Evolutionary conservation across 768 basidiomycete genomes (phyloP).

Genomic region (Rhodosporidiobolus sp.): DNA sequence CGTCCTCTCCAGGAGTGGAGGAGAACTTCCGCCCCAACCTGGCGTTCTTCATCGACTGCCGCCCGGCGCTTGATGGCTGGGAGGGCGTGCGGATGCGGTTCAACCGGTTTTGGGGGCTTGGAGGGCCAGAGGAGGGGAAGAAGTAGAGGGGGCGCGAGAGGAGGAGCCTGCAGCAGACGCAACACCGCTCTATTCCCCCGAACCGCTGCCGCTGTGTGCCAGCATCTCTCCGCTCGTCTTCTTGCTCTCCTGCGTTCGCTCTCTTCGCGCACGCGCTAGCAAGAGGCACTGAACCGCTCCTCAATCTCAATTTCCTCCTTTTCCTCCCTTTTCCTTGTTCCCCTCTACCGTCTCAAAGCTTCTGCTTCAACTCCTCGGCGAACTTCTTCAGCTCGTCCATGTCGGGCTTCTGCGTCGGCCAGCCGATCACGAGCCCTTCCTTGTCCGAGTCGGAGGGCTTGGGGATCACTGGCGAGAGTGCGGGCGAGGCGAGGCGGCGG

Average conservation of each 20-base stretch:
- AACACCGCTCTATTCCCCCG: background rate
- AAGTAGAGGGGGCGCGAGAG: background rate
- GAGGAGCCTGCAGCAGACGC: background rate
- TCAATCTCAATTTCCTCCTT: too few species aligned
- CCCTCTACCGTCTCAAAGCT: constrained; percentile 52
- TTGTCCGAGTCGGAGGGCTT: constrained; percentile 65
- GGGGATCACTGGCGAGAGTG: constrained; percentile 69
- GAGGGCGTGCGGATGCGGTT: constrained; percentile 75
- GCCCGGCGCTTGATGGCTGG: constrained; percentile 91
- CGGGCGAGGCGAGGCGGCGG: background rate
- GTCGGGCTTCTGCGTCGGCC: constrained; percentile 64
- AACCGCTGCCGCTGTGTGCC: background rate
- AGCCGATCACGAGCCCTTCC: constrained; percentile 75
- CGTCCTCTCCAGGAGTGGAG: constrained; percentile 21
- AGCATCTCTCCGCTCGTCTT: too few species aligned
- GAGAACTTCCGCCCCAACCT: constrained; percentile 51
- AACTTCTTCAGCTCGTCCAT: constrained; percentile 65
- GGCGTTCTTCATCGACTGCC: constrained; percentile 89
- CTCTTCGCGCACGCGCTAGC: too few species aligned
- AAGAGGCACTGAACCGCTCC: too few species aligned
- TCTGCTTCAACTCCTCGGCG: constrained; percentile 61
- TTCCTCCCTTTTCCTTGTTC: too few species aligned
- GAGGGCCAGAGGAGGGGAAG: background rate
- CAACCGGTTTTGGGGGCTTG: constrained; percentile 29
- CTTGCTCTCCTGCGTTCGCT: too few species aligned